phyloP scores from a whole-genome alignment of 768 basidiomycete genomes.

The Ramaria rubella region DNA sequence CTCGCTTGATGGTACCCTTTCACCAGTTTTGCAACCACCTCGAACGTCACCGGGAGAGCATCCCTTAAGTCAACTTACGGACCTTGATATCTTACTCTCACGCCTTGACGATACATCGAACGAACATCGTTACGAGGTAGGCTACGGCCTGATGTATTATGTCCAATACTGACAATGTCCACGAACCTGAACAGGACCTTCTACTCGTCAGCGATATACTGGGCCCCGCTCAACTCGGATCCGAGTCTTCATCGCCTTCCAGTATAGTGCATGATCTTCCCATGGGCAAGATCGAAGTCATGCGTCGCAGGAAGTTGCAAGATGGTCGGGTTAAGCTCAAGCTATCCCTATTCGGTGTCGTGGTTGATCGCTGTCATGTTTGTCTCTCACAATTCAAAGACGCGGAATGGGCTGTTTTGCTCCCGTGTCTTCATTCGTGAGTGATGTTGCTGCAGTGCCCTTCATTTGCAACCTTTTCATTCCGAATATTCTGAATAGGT shows the following conservation, averaged over 20 bases:
- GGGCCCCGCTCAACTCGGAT: conserved; percentile 40
- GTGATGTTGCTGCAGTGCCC: conserved; percentile 22
- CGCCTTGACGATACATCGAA: conserved; percentile 40
- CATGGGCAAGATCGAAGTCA: conserved; percentile 40
- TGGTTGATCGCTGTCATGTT: conserved; percentile 66
- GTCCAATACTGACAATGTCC: conserved; percentile 27
- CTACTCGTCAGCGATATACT: conserved; percentile 55
- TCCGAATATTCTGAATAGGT: conserved; percentile 26
- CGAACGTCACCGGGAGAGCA: not conserved
- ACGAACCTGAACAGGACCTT: conserved; percentile 40
- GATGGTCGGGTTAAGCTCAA: conserved; percentile 71
- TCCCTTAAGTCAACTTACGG: conserved; percentile 37
- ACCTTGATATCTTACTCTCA: conserved; percentile 57
- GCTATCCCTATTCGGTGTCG: conserved; percentile 51
- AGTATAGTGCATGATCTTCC: conserved; percentile 17
- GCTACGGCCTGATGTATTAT: not conserved
- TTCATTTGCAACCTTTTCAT: conserved; percentile 1
- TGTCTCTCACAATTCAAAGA: conserved; percentile 66
- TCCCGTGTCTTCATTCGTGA: conserved; percentile 54
- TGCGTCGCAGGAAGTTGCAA: conserved; percentile 49
- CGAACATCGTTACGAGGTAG: conserved; percentile 51
- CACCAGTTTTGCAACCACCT: not conserved
- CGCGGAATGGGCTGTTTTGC: conserved; percentile 49
- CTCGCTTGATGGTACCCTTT: too few relatives aligned
- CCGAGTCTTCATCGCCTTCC: conserved; percentile 13